Percentiles rank a stretch among this genome's conserved stretches.
These are phyloP conservation scores for Phytophthora pluvialis DNA, from an alignment of 352 stramenopile species.

Conservation along the genomic window DNA sequence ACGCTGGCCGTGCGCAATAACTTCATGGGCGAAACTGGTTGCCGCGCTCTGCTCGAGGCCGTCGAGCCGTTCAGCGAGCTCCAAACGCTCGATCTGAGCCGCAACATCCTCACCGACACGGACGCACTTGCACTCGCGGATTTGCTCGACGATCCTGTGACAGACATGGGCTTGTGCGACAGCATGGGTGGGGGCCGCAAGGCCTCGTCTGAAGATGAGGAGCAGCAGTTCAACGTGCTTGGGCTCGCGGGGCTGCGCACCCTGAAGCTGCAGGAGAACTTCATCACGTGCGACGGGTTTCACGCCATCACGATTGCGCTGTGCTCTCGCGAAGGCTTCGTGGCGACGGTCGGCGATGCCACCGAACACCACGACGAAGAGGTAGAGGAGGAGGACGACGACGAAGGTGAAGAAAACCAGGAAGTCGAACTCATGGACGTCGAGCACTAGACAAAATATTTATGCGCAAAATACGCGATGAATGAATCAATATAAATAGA, in stretches of 20 bases:
- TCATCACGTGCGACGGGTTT: slow-evolving; percentile 70
- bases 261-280: slow-evolving; percentile 67
- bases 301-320: slow-evolving; percentile 60
- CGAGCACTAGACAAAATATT: slow-evolving; percentile 30
- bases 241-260: slow-evolving; percentile 34
- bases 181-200: slow-evolving; percentile 10
- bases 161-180: slow-evolving; percentile 19
- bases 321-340: slow-evolving; percentile 32
- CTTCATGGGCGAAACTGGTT: slow-evolving; percentile 67
- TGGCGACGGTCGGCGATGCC: slow-evolving; percentile 17
- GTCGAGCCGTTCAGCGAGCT: slow-evolving; percentile 40
- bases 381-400: slow-evolving; percentile 12
- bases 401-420: slow-evolving; percentile 5
- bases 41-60: slow-evolving; percentile 37
- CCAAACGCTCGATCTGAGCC: slow-evolving; percentile 44
- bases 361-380: slow-evolving; percentile 5
- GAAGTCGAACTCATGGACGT: slow-evolving; percentile 24
- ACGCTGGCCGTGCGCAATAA: slow-evolving; percentile 61
- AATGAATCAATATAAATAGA: slow-evolving; percentile 33
- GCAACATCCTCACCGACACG: slow-evolving; percentile 69
- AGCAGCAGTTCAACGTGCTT: slow-evolving; percentile 15
- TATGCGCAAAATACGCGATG: slow-evolving; percentile 17
- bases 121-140: slow-evolving; percentile 53
- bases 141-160: slow-evolving; percentile 38
- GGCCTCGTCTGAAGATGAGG: slow-evolving; percentile 4